Evolutionary conservation across 2,329 filamentous ascomycete genomes (phyloP), one percentile per base, ranked within the genome.

Genomic region (Colletotrichum sp.): DNA sequence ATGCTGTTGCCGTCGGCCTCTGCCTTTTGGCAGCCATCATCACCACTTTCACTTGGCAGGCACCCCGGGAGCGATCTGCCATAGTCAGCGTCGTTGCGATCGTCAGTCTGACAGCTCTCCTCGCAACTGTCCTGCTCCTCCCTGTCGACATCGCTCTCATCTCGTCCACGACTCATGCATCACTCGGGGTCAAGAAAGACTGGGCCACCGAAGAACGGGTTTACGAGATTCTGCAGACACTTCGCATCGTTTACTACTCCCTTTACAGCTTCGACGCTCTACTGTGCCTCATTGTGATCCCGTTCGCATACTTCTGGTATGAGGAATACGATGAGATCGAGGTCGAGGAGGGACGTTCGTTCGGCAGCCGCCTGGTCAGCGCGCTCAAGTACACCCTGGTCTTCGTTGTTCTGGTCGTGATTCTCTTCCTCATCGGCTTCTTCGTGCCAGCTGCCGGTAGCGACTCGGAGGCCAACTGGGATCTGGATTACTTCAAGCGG

Each of bases 271-370:
- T 98, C 79, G 97, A 99, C 84, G 95, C 96, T 1, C 84, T 98
- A 8, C 91, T 99, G 13, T 99, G 97, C 82, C 89, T 99, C 62
- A 84, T 99, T 21, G 91, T 98, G 60, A 94, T 99, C 24, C 97
- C 97, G 0, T 99, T 99, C 83, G 94, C 96, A 64, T 99, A 99
- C 87, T 99, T 99, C 84, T 98, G 94, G 92, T 97, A 98, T 82
- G 97, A 99, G 84, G 97, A 99, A 85, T 98, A 98, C 79, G 96
- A 98, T 81, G 96, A 98, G 85, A 93, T 96, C 24, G 96, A 96
- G 77, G 90, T 93, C 39, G 95, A 98, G 80, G 95, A 95, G 36
- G 92, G 91, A 34, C 93, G 96, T 83, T 94, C 94, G 3, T 85
- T 94, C 75, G 90, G 89, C 8, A 91, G 92, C 81, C 91, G 95